phyloP scores from a whole-genome alignment of 2,329 filamentous ascomycete genomes.

The Aureobasidium namibiae region DNA sequence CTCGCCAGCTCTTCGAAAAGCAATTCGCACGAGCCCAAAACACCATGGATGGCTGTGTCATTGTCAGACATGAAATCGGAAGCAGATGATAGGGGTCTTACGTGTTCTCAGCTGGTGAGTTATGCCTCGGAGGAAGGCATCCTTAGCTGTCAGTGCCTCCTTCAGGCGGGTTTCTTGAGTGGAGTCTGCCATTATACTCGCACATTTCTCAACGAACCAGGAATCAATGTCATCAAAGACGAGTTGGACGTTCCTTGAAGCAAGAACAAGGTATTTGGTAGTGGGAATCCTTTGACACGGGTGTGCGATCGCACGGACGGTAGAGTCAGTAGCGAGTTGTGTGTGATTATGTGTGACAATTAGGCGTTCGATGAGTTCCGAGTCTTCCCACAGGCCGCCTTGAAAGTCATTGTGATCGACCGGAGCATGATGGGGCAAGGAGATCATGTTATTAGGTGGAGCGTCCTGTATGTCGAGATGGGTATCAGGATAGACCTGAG shows the following conservation, averaged over 20 bases:
- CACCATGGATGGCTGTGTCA: constrained; percentile 34
- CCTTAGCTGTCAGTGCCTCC: constrained; percentile 37
- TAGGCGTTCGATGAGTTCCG: constrained; percentile 31
- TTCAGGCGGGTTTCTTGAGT: constrained; percentile 32
- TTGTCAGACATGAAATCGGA: not conserved
- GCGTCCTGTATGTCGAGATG: constrained; percentile 22
- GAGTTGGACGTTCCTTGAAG: constrained; percentile 33
- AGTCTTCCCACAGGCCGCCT: constrained; percentile 39
- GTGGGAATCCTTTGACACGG: constrained; percentile 28
- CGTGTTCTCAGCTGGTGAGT: constrained; percentile 41
- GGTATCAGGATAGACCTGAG: constrained; percentile 28
- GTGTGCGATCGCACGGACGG: constrained; percentile 32
- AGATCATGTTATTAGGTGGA: constrained; percentile 19
- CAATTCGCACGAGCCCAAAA: constrained; percentile 35
- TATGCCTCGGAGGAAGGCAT: constrained; percentile 38
- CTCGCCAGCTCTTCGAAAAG: constrained; percentile 34
- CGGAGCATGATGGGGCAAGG: constrained; percentile 21
- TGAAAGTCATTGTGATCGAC: constrained; percentile 26
- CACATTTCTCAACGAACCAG: constrained; percentile 38
- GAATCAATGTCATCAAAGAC: constrained; percentile 42
- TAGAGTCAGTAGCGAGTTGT: constrained; percentile 21
- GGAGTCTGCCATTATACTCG: constrained; percentile 30
- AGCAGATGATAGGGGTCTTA: not conserved
- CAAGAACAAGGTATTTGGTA: constrained; percentile 31
- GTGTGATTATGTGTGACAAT: constrained; percentile 31